These are phyloP conservation scores for Umbelopsis sp. DNA, from an alignment of 192 early-diverging fungal species.

Conservation along the genomic window DNA sequence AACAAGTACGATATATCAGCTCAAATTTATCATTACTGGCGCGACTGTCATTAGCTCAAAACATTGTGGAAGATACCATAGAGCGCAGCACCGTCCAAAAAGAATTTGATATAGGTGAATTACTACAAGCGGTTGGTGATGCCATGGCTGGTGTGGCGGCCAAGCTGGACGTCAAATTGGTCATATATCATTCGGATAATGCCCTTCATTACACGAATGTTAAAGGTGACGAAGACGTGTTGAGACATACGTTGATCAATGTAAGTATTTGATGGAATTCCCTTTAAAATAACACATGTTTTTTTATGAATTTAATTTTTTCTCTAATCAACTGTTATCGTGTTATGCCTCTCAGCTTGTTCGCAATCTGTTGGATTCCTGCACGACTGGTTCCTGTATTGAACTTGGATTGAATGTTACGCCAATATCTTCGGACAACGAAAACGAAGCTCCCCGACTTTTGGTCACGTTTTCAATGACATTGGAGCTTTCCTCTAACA, in stretches of 20 bases:
- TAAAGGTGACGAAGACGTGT: conserved; percentile 55
- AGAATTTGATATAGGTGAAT: conserved; percentile 60
- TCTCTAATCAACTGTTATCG: conserved; percentile 7
- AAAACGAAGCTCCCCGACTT: not conserved
- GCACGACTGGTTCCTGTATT: conserved; percentile 50
- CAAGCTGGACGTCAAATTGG: conserved; percentile 54
- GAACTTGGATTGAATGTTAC: conserved; percentile 53
- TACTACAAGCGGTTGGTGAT: conserved; percentile 60
- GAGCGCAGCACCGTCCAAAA: conserved; percentile 5
- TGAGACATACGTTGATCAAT: conserved; percentile 55
- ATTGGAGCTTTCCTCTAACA: conserved; percentile 15
- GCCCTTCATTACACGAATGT: conserved; percentile 52
- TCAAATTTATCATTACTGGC: conserved; percentile 46
- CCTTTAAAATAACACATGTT: not conserved
- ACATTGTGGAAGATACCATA: conserved; percentile 34
- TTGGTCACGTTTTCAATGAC: conserved; percentile 27
- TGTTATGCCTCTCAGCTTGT: conserved; percentile 42
- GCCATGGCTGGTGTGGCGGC: conserved; percentile 58
- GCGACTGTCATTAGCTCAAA: conserved; percentile 42
- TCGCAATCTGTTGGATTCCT: conserved; percentile 51
- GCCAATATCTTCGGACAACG: not conserved
- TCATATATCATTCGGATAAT: conserved; percentile 59
- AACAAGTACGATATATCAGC: conserved; percentile 56
- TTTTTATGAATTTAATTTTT: conserved; percentile 6
- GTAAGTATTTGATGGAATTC: conserved; percentile 41